A percentile compares a stretch with the other conserved stretches of the same genome.
phyloP scores from a whole-genome alignment of 495 filamentous ascomycete species.

The Podospora pseudopauciseta region DNA sequence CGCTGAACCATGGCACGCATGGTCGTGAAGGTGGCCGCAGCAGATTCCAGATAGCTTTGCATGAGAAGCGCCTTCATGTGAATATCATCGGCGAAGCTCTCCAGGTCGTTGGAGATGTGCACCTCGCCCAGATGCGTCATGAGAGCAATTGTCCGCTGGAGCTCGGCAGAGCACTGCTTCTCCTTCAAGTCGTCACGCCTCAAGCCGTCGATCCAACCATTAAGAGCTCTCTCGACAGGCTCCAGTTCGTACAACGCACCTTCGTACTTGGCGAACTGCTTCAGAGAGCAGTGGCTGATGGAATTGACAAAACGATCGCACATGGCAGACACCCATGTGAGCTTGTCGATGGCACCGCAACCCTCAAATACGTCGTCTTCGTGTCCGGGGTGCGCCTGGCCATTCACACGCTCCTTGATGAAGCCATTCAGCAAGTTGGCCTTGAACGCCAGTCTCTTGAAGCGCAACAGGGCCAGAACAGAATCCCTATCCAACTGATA shows the following conservation, averaged over 20 bases:
- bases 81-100: conserved; percentile 74
- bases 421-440: conserved; percentile 73
- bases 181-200: conserved; percentile 84
- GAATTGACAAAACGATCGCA: conserved; percentile 79
- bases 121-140: conserved; percentile 81
- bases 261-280: conserved; percentile 71
- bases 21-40: conserved; percentile 63
- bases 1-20: conserved; percentile 62
- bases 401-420: conserved; percentile 69
- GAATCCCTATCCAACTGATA: conserved; percentile 78
- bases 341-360: conserved; percentile 77
- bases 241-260: conserved; percentile 83
- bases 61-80: conserved; percentile 68
- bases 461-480: conserved; percentile 76
- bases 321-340: conserved; percentile 77
- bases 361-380: conserved; percentile 74
- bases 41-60: conserved; percentile 78
- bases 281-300: conserved; percentile 69
- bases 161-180: conserved; percentile 70
- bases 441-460: conserved; percentile 87
- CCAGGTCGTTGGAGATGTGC: conserved; percentile 66
- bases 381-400: conserved; percentile 49
- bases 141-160: conserved; percentile 79
- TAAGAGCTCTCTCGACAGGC: conserved; percentile 85
- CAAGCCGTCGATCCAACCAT: conserved; percentile 80